Evolutionary conservation across 2,329 filamentous ascomycete species (phyloP).

Genomic region (Aspergillus intermedius): DNA sequence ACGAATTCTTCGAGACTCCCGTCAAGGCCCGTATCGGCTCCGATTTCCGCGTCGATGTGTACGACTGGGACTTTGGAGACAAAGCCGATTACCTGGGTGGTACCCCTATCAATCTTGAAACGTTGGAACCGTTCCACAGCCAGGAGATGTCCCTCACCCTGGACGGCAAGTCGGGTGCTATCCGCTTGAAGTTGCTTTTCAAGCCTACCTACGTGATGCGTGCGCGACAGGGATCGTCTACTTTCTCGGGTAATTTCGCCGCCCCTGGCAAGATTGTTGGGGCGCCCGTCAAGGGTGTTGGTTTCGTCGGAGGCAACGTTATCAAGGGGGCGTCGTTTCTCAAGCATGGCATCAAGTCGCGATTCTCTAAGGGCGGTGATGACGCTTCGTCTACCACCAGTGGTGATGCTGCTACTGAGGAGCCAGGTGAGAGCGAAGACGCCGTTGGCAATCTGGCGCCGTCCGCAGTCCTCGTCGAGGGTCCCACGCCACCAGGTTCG

Average conservation of each 20-base stretch:
- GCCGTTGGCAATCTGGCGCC: constrained; percentile 13
- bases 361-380: constrained; percentile 49
- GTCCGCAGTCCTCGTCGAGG: constrained; percentile 24
- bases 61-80: constrained; percentile 95
- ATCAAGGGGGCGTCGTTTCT: constrained; percentile 88
- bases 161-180: constrained; percentile 80
- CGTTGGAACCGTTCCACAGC: constrained; percentile 76
- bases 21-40: constrained; percentile 79
- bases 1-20: constrained; percentile 84
- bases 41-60: constrained; percentile 75
- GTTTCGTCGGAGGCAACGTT: constrained; percentile 73
- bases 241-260: constrained; percentile 85
- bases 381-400: constrained; percentile 16
- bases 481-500: constrained; percentile 13
- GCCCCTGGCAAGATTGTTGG: constrained; percentile 85
- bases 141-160: constrained; percentile 68
- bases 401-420: constrained; percentile 17
- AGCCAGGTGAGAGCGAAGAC: constrained; percentile 12
- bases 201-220: constrained; percentile 86
- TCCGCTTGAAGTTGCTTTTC: constrained; percentile 83
- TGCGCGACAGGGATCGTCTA: constrained; percentile 80
- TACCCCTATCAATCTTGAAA: constrained; percentile 66
- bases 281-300: constrained; percentile 87
- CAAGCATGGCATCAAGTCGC: constrained; percentile 66
- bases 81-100: constrained; percentile 86